These are phyloP conservation scores for Annulohypoxylon bovei DNA, from an alignment of 495 filamentous ascomycete genomes.

Conservation along the genomic window DNA sequence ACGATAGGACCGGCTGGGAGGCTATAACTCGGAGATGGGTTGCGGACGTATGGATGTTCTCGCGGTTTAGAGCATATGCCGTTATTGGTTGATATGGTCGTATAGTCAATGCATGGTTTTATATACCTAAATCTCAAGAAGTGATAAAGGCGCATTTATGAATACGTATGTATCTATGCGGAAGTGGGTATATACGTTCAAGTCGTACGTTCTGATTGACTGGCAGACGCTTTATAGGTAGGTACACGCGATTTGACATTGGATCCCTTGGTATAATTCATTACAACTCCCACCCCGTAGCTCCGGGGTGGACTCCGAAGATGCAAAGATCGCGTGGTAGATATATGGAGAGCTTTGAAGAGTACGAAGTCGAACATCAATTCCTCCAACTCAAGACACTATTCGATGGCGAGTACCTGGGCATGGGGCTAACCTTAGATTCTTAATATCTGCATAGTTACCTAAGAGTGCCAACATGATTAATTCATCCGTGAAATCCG, in stretches of 20 bases:
- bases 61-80: background rate
- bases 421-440: background rate
- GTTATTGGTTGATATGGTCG: background rate
- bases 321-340: background rate
- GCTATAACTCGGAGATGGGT: slow-evolving; percentile 5
- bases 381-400: background rate
- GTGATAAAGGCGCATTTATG: background rate
- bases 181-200: background rate
- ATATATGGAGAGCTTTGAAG: background rate
- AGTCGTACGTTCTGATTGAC: background rate
- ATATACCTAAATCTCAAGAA: background rate
- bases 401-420: background rate
- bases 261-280: background rate
- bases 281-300: background rate
- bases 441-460: background rate
- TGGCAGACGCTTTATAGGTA: background rate
- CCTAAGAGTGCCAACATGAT: background rate
- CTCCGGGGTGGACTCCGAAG: background rate
- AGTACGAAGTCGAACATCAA: background rate
- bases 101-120: background rate
- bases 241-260: background rate
- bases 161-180: background rate
- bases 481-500: background rate
- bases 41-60: slow-evolving; percentile 1
- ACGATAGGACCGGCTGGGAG: background rate